A percentile compares a stretch with the other conserved stretches of the same genome.
Conservation (phyloP, 345 rosid species). For the Ailanthus altissimus region DNA sequence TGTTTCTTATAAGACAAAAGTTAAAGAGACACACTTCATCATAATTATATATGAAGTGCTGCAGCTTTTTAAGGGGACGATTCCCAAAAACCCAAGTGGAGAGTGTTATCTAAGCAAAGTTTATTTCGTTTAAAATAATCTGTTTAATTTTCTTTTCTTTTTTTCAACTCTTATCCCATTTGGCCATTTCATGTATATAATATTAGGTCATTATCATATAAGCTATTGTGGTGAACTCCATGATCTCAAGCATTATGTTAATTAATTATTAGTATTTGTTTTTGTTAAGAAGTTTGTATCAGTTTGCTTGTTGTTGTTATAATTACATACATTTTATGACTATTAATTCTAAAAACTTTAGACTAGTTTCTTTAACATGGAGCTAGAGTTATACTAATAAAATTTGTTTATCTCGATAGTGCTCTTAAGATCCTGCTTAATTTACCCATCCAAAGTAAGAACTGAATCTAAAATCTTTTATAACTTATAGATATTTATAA, state of each 20-base stretch:
- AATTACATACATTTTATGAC: no score
- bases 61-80: background rate
- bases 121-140: background rate
- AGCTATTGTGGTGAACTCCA: background rate
- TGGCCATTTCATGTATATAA: background rate
- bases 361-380: no score
- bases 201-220: background rate
- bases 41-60: background rate
- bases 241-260: conserved; percentile 3
- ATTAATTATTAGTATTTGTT: background rate
- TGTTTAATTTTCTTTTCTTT: background rate
- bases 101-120: conserved; percentile 10
- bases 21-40: background rate
- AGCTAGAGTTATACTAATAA: no score
- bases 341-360: no score
- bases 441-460: no score
- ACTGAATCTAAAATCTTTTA: no score
- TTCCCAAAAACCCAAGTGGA: background rate
- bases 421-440: no score
- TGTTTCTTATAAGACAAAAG: conserved; percentile 5
- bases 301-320: no score
- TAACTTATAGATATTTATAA: no score
- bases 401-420: no score
- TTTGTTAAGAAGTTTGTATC: background rate
- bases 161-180: conserved; percentile 1